Base-by-base conservation (phyloP, 1,139 yeast species). In the Arxiozyma bovina region DNA sequence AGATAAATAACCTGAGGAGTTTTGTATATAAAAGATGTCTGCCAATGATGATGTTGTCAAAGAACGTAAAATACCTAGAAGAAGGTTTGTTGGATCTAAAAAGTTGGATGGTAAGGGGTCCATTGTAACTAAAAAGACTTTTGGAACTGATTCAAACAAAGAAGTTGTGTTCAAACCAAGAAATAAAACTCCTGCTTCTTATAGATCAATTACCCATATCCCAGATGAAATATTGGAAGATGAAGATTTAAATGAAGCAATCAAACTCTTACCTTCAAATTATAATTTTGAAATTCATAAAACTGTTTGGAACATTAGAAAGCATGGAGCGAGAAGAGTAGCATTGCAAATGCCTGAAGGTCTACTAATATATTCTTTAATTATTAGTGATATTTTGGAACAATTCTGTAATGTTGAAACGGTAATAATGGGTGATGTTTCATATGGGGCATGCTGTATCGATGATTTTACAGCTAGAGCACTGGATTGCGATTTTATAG, bases 311-410 rank as follows among this genome's bases (percentile, higher is more conserved):
- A 91, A 93, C 65, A 85, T 94, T 49, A 77, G 80, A 47, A 88
- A 88, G 68, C 76, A 80, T 57, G 72, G 73, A 41, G 91, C 96
- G 34, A 86, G 79, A 61, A 72, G 85, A 60, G 96, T 94, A 9
- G 97, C 97, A 0, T 72, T 93, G 42, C 99, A 93, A 66, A 87
- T 93, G 96, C 99, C 99, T 0, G 99, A 93, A 70, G 99, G 99
- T 1, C 72, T 93, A 46, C 74, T 93, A 53, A 86, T 93, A 3
- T 93, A 91, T 68, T 84, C 98, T 0, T 77, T 95, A 58, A 79
- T 93, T 47, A 82, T 93, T 21, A 78, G 96, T 1, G 99, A 93
- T 70, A 93, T 93, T 38, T 69, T 93, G 44, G 96, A 90, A 66
- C 96, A 91, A 70, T 91, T 93, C 64, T 90, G 97, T 66, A 73